Base-by-base conservation (phyloP, 1,284 basidiomycete species). In the Amylostereum areolatum region DNA sequence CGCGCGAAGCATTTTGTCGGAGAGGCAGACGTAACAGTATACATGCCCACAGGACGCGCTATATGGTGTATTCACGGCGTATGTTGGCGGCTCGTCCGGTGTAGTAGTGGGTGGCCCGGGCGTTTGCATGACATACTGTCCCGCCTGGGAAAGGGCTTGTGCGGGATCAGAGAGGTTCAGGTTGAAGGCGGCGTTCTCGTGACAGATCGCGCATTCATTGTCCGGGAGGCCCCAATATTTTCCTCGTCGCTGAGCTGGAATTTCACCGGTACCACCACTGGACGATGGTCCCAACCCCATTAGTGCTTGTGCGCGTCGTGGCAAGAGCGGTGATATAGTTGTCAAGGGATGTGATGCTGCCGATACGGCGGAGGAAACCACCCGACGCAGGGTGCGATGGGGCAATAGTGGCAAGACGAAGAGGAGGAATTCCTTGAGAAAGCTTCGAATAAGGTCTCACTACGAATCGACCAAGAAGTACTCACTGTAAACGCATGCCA, bases 401-500 rank as follows among this genome's bases (percentile, higher is more conserved):
- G 83, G 85, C 56, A 98, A 71, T 33, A 97, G 77, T 0, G 97
- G 97, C 2, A 99, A 73, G 5, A 95, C 69, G 70, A 98, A 98
- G 40, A 99, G 73, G 28, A 98, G 73, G 67, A 99, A 98, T 77
- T 99, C 96, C 94, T 97, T 59, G 9, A 28, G 25, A 28, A 30
- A 32, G 25, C 41, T 25, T 24, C 2, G 56, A 45, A 50, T 48
- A 37, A 6, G 31, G 49, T 39, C 10, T 4, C 3, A 37, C 18
- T 30, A 44, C 41, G 44, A 32, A 33, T 4, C 27, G 10, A 49
- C 33, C 44, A 28, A 28, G 44, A 36, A 8, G 35, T 5, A 69
- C 87, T 55, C 64, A 94, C 93, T 1, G 96, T 99, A 66, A 99
- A 96, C 1, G 93, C 90, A 64, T 96, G 91, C 97, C 97, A 99